Conservation (phyloP, 768 basidiomycete genomes). For the Chalciporus piperatus region DNA sequence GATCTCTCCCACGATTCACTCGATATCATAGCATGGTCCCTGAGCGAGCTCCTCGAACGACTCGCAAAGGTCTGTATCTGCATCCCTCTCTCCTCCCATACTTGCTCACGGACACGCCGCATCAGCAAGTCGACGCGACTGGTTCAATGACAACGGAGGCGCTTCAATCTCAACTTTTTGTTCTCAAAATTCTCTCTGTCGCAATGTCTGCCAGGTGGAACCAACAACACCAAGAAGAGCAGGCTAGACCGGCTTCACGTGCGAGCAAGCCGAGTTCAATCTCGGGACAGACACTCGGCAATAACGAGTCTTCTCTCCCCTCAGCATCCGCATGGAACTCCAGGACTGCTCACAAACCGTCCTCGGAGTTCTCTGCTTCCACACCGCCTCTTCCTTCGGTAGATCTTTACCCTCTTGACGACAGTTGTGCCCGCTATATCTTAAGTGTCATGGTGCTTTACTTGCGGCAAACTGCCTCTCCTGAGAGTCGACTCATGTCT, state of each 20-base stretch:
- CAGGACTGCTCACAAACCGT: slow-evolving; percentile 35
- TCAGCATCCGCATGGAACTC: slow-evolving; percentile 24
- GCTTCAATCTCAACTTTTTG: slow-evolving; percentile 82
- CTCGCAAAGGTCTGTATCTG: slow-evolving; percentile 60
- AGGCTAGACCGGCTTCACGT: slow-evolving; percentile 40
- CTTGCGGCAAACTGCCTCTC: slow-evolving; percentile 64
- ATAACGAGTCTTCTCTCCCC: slow-evolving; percentile 36
- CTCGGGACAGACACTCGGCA: slow-evolving; percentile 28
- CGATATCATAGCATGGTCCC: slow-evolving; percentile 74
- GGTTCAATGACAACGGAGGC: slow-evolving; percentile 62
- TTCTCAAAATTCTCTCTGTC: slow-evolving; percentile 77
- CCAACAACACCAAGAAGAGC: slow-evolving; percentile 36
- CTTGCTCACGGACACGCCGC: slow-evolving; percentile 13
- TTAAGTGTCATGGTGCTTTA: slow-evolving; percentile 82
- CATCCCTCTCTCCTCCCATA: background rate
- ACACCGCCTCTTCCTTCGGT: slow-evolving; percentile 43
- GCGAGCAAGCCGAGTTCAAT: slow-evolving; percentile 36
- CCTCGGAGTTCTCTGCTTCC: slow-evolving; percentile 39
- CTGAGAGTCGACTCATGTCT: slow-evolving; percentile 55
- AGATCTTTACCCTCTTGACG: slow-evolving; percentile 75
- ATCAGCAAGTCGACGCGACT: slow-evolving; percentile 52
- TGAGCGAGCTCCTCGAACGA: slow-evolving; percentile 76
- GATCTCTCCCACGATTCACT: slow-evolving; percentile 74
- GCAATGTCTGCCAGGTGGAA: slow-evolving; percentile 79
- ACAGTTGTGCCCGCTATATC: slow-evolving; percentile 76